These are phyloP conservation scores for Globisporangium paroecandrum DNA, from an alignment of 352 stramenopile species.

Conservation along the genomic window DNA sequence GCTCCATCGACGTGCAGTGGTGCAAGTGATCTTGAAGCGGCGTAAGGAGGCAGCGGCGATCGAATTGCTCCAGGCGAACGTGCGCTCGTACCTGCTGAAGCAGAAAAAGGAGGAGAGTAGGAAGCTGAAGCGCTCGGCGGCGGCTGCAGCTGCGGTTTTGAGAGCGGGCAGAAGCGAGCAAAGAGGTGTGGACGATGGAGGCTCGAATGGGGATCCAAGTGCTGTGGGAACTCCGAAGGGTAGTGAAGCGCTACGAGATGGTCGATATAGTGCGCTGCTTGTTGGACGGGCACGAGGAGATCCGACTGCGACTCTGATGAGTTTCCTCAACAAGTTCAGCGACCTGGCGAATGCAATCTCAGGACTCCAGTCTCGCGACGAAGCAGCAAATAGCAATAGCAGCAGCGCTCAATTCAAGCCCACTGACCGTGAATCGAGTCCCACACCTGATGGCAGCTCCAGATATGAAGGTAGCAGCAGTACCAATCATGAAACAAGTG, in stretches of 20 bases:
- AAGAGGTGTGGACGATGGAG: neutral
- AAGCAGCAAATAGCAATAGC: neutral
- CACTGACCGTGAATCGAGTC: neutral
- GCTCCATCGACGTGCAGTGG: constrained; percentile 53
- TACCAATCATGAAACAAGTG: neutral
- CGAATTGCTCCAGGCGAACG: constrained; percentile 61
- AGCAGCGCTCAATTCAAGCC: neutral
- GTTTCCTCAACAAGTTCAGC: constrained; percentile 14
- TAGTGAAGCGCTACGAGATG: neutral
- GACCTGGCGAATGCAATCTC: constrained; percentile 14
- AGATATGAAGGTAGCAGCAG: neutral
- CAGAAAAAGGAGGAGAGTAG: constrained; percentile 13
- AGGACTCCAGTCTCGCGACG: neutral
- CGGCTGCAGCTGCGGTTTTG: neutral
- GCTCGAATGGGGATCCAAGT: neutral
- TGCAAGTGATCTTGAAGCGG: constrained; percentile 40
- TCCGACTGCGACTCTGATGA: neutral
- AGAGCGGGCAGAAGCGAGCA: neutral
- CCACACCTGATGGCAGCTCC: neutral
- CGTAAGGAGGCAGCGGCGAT: constrained; percentile 52
- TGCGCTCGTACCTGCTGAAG: constrained; percentile 60
- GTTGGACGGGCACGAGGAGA: neutral
- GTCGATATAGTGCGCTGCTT: neutral
- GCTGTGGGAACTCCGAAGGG: too few species aligned
- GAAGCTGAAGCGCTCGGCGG: neutral